Percentiles rank a stretch among this genome's conserved stretches.
Conservation (phyloP, 805 yeast genomes). For the Teunomyces cretensis region DNA sequence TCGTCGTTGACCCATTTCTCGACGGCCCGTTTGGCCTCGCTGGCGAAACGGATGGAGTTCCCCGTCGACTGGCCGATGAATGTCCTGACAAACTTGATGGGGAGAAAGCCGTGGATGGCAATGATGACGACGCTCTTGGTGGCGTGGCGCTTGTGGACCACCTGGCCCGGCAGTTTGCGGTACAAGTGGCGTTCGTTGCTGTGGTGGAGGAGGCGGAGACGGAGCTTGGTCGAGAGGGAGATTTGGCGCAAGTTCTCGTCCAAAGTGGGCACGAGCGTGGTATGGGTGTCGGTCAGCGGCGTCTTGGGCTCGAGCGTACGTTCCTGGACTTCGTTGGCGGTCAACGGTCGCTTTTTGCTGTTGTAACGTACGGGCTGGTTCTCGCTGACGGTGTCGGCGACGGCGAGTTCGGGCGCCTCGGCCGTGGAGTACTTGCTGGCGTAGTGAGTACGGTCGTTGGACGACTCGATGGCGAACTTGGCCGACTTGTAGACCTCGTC, state of each 20-base stretch:
- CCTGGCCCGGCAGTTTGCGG: conserved; percentile 8
- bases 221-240: conserved; percentile 17
- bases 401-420: conserved; percentile 27
- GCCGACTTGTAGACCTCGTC: conserved; percentile 29
- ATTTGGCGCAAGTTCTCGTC: conserved; percentile 18
- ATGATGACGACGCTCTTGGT: conserved; percentile 29
- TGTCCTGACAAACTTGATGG: conserved; percentile 37
- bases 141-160: conserved; percentile 9
- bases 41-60: conserved; percentile 27
- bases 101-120: conserved; percentile 41
- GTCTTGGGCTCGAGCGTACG: conserved; percentile 13
- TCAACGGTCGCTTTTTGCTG: conserved; percentile 29
- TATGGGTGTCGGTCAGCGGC: not conserved
- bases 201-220: conserved; percentile 14
- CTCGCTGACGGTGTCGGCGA: conserved; percentile 33
- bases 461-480: conserved; percentile 30
- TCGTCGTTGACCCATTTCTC: conserved; percentile 25
- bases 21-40: conserved; percentile 29
- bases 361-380: conserved; percentile 32
- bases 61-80: conserved; percentile 40
- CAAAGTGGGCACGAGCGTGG: conserved; percentile 15
- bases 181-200: conserved; percentile 28
- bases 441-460: conserved; percentile 33
- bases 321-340: conserved; percentile 38
- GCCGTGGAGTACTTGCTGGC: conserved; percentile 24